Base-by-base conservation (phyloP, 768 basidiomycete genomes). In the Leccinellum luteum region DNA sequence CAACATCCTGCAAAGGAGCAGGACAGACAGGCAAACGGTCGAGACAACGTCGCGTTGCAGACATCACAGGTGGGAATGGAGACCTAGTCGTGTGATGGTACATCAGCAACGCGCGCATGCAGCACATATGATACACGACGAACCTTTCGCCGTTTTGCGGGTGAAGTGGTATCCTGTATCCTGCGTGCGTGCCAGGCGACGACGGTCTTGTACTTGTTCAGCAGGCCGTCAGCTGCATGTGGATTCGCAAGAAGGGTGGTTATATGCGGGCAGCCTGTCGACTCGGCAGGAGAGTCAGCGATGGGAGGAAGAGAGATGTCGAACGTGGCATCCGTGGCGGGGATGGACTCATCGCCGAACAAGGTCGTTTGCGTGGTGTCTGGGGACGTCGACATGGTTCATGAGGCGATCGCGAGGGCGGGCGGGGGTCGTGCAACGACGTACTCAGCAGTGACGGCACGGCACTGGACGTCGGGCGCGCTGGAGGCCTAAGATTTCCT, bases 1-100 rank as follows among this genome's bases (percentile, higher is more conserved):
- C 90, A 92, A 60, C 91, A 92, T 7, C 86, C 90, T 10, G 80
- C 76, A 66, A 78, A 87, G 4, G 81, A 65, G 64, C 91, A 93
- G n/a, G 85, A 79, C 7, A 92, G 74, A 62, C 91, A 93, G 3
- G 81, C 84, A 64, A 87, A 85, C 0, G 90, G 88, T 23, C 89
- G 77, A 1, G 83, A 75, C 28, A 90, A 74, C 2, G 82, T 65
- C 2, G 77, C 51, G 9, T 74, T 71, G 65, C 91, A 93, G 13
- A 76, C 79, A 9, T 79, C 81, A 66, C 91, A 92, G 3, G 78
- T 72, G 12, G 91, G 90, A 17, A 79, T 75, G 4, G 86, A 70
- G 32, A 81, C 67, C 85, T 87, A 44, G 1, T 30, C 31, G 12
- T 15, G 15, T 2, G 6, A 15, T 8, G 21, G 25, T 21, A 12